Evolutionary conservation across 352 stramenopile genomes (phyloP).

Genomic region (Phytophthora citrophthora): DNA sequence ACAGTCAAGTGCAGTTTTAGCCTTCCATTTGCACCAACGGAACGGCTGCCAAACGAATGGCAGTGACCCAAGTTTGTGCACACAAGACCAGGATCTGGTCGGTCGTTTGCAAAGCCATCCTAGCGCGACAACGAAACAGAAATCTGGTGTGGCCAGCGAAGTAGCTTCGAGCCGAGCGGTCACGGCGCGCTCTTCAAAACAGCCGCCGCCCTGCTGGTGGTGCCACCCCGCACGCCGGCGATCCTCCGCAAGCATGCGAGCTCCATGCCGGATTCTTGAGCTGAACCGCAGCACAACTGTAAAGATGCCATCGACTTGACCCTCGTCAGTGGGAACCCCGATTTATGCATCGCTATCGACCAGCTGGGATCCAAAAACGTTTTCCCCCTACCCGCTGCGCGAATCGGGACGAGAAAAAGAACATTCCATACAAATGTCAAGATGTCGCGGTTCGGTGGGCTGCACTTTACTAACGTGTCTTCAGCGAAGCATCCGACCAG

Average conservation of each 20-base stretch:
- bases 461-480: conserved; percentile 31
- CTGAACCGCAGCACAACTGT: conserved; percentile 2
- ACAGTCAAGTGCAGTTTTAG: background rate
- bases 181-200: background rate
- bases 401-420: conserved; percentile 6
- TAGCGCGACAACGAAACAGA: background rate
- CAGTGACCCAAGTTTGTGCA: conserved; percentile 1
- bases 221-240: background rate
- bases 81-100: conserved; percentile 6
- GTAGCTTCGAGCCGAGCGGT: background rate
- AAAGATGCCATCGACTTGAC: conserved; percentile 18
- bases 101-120: conserved; percentile 3
- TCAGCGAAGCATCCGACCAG: conserved; percentile 9
- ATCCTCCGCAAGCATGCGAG: conserved; percentile 3
- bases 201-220: conserved; percentile 4
- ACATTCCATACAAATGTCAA: conserved; percentile 23
- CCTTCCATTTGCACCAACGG: conserved; percentile 4
- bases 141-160: conserved; percentile 12
- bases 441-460: conserved; percentile 22
- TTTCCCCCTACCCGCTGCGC: conserved; percentile 13
- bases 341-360: too few relatives aligned
- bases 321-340: conserved; percentile 1
- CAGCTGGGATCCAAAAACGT: conserved; percentile 4
- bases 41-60: conserved; percentile 1
- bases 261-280: conserved; percentile 11